phyloP scores from a whole-genome alignment of 2,329 filamentous ascomycete species.

The Neurospora sp. region DNA sequence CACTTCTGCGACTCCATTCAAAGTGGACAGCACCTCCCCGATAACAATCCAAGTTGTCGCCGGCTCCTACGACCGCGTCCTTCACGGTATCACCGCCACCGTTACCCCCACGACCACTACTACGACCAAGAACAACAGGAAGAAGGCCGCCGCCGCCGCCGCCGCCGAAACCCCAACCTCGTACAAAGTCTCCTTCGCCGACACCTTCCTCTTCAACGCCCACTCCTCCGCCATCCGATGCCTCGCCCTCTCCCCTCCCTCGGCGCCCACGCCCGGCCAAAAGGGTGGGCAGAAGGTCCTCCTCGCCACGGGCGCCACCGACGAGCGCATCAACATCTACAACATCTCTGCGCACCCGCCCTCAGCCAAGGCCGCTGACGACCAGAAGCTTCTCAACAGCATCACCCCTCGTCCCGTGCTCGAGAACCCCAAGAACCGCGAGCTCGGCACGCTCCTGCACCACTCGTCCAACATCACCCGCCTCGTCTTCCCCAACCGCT shows the following conservation, averaged over 20 bases:
- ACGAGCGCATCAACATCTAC: conserved; percentile 93
- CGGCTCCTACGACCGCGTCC: conserved; percentile 85
- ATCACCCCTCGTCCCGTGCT: conserved; percentile 64
- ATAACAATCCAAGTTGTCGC: conserved; percentile 76
- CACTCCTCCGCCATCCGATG: conserved; percentile 85
- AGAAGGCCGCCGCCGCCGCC: conserved; percentile 11
- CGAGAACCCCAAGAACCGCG: conserved; percentile 78
- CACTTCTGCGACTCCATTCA: conserved; percentile 5
- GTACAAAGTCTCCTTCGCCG: conserved; percentile 58
- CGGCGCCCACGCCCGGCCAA: conserved; percentile 49
- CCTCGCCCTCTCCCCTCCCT: conserved; percentile 72
- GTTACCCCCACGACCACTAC: conserved; percentile 50
- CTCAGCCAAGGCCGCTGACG: conserved; percentile 32
- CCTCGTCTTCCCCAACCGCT: conserved; percentile 71
- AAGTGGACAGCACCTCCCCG: conserved; percentile 17
- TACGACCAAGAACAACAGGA: conserved; percentile 22
- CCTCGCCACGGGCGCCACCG: conserved; percentile 82
- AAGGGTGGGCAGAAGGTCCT: conserved; percentile 58
- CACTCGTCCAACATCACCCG: conserved; percentile 74
- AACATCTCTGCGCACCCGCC: conserved; percentile 65
- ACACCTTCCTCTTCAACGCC: conserved; percentile 92
- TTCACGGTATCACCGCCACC: conserved; percentile 82
- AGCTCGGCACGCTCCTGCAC: conserved; percentile 78
- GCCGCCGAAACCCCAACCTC: conserved; percentile 8
- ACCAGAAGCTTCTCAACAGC: conserved; percentile 51